Evolutionary conservation across 257 asterid species (phyloP), one percentile per base, ranked within the genome.

Genomic region (Agastache rugosa): DNA sequence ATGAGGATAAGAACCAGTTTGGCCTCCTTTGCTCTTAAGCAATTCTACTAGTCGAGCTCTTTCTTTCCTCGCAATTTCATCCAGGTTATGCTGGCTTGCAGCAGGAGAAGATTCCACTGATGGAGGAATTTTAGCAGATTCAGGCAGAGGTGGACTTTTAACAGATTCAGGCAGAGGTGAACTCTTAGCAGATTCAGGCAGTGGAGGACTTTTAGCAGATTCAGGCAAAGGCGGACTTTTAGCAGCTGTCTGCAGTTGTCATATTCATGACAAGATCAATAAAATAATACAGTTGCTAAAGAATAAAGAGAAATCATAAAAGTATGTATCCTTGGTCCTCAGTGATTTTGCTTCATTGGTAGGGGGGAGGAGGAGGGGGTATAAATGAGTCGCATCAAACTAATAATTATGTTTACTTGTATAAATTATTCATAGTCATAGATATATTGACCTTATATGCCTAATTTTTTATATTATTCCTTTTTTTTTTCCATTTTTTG

Each of bases 11-110:
- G 80, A 88, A 76, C 93, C 95, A 78, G 71, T 70, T 62, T 72
- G 80, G 39, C 80, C 83, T 71, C 89, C 94, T 82, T 88, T 88
- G 79, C 79, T 84, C 89, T 80, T 88, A 56, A 91, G 78, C 86
- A 90, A 77, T 67, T 85, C 91, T 58, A 87, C 87, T 48, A 93
- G 63, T 34, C 94, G 85, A 71, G 71, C 74, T 85, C 86, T 91
- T 64, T 88, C 93, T 69, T 71, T 86, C 86, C 75, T 85, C 22
- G 98, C 98, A 41, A 84, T 83, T 59, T 93, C 96, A 77, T 88
- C 92, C 73, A 90, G 83, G 73, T 81, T 78, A 25, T 48, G 72
- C 69, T 81, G 82, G 79, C 82, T 83, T 45, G 90, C 65, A 69
- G 69, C 78, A 47, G 90, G 79, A 69, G 88, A 77, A 69, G 89